Evolutionary conservation across 2,329 filamentous ascomycete genomes (phyloP).

Genomic region (Magnaporthales sp.): DNA sequence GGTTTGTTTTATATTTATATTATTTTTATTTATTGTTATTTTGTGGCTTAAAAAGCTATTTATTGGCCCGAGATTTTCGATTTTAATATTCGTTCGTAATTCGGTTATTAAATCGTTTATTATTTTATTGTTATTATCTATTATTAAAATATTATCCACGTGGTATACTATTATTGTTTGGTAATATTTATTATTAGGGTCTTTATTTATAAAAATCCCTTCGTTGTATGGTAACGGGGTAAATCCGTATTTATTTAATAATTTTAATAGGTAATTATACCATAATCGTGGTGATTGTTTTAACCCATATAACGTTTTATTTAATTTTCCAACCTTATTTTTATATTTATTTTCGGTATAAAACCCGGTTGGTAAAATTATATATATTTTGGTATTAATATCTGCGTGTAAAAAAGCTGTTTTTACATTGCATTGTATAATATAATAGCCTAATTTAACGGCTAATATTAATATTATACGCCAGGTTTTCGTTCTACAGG

Average conservation of each 20-base stretch:
- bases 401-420: no score
- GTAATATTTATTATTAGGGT: neutral
- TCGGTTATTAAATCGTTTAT: no score
- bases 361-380: no score
- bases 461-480: no score
- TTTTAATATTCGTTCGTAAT: neutral
- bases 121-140: no score
- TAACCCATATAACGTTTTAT: neutral
- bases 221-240: neutral
- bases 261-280: neutral
- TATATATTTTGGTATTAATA: no score
- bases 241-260: neutral
- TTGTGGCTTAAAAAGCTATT: neutral
- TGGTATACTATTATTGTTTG: neutral
- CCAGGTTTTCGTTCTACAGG: no score
- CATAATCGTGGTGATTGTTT: neutral
- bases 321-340: neutral
- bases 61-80: neutral
- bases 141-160: neutral
- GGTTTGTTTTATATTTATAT: neutral
- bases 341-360: neutral
- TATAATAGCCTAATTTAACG: no score
- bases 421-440: no score
- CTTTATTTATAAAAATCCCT: neutral
- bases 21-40: neutral